A percentile compares a stretch with the other conserved stretches of the same genome.
Conservation (phyloP, 768 basidiomycete species). For the Leccinum imitatum region DNA sequence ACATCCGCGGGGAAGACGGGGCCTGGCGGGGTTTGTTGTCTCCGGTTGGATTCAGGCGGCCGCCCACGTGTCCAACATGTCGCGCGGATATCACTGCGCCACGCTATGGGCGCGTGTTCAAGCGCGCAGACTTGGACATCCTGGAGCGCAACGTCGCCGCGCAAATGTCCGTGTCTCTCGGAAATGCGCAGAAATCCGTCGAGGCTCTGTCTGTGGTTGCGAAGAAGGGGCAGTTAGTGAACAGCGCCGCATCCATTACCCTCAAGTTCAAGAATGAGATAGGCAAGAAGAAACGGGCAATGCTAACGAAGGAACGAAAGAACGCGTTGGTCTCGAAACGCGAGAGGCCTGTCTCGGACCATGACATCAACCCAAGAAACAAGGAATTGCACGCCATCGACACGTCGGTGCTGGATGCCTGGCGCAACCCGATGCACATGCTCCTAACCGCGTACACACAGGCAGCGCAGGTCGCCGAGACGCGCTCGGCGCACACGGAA, state of each 20-base stretch:
- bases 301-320: slow-evolving; percentile 14
- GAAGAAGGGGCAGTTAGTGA: slow-evolving; percentile 17
- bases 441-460: slow-evolving; percentile 42
- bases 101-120: slow-evolving; percentile 61
- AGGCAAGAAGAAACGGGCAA: not conserved
- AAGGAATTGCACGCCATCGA: slow-evolving; percentile 33
- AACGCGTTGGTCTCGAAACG: slow-evolving; percentile 15
- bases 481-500: slow-evolving; percentile 52
- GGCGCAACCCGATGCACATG: slow-evolving; percentile 39
- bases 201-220: slow-evolving; percentile 26
- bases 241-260: slow-evolving; percentile 10
- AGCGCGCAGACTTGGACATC: slow-evolving; percentile 63
- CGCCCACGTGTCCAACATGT: slow-evolving; percentile 60
- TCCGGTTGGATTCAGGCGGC: slow-evolving; percentile 39
- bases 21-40: slow-evolving; percentile 45
- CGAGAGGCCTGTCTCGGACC: slow-evolving; percentile 25
- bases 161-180: slow-evolving; percentile 48
- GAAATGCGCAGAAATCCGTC: slow-evolving; percentile 29
- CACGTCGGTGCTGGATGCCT: slow-evolving; percentile 32
- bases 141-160: slow-evolving; percentile 61
- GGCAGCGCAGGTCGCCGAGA: slow-evolving; percentile 41
- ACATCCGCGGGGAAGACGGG: slow-evolving; percentile 36
- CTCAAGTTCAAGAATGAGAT: slow-evolving; percentile 17
- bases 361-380: slow-evolving; percentile 29
- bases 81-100: slow-evolving; percentile 53